Evolutionary conservation across 2,329 filamentous ascomycete species (phyloP), one percentile per base, ranked within the genome.

Genomic region (Pseudogymnoascus sp.): DNA sequence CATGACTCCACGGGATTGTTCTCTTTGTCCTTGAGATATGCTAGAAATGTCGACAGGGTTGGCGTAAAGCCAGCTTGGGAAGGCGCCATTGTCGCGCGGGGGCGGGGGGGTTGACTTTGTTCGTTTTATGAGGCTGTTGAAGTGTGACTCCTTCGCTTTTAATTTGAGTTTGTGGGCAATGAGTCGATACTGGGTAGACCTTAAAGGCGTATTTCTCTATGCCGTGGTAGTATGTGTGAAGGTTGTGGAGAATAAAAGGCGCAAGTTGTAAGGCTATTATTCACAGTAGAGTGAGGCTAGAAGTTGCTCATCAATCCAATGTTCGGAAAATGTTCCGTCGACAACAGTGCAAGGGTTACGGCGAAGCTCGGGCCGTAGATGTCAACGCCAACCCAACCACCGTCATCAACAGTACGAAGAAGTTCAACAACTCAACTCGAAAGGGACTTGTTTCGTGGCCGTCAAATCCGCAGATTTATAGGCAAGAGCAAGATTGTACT

Each of bases 41-140:
- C 90, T 67, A 95, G 82, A 70, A 91, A 94, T 58, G 87, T 88
- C 55, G 87, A 84, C 66, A 97, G 79, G 68, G 87, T 88, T 45
- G 91, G 91, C 74, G 90, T 86, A 72, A 83, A 77, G 69, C 82
- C 79, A 67, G 77, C 75, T 62, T 63, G 60, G 38, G 41, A 58
- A 58, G 69, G 63, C 64, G 85, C 80, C 86, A 90, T 90, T 11
- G 28, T 64, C 41, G 60, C 58, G 58, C 22, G 33, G 33, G 38
- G 33, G 58, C 19, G 58, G 58, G 49, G 41, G 49, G n/a, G 49
- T 33, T 35, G 49, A 33, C 25, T 55, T 55, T 4, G 49, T 55
- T 8, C 49, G 28, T 55, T 33, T 55, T 55, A 35, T 55, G 49
- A 55, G 28, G 49, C 49, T 55, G 4, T 30, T 11, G 28, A 55